Evolutionary conservation across 768 basidiomycete species (phyloP).

Genomic region (Royoungia palumana): DNA sequence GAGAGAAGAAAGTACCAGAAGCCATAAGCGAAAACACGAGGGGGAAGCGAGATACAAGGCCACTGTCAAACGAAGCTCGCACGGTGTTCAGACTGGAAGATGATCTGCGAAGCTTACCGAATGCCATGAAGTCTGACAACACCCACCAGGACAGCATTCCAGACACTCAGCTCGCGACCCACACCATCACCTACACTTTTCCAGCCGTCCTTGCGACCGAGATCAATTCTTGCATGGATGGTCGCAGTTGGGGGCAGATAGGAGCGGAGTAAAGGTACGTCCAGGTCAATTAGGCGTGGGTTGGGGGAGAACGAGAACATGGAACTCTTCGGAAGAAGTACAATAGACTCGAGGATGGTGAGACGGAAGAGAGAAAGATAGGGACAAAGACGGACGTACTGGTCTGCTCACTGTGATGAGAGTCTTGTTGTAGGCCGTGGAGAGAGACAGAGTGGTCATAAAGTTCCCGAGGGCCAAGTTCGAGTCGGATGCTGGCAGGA

Average conservation of each 20-base stretch:
- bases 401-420: conserved; percentile 59
- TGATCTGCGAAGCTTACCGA: conserved; percentile 44
- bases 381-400: conserved; percentile 40
- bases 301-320: conserved; percentile 36
- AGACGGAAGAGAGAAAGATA: background rate
- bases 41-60: conserved; percentile 69
- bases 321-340: conserved; percentile 37
- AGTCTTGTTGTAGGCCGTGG: conserved; percentile 59
- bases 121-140: conserved; percentile 63
- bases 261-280: conserved; percentile 55
- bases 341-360: conserved; percentile 50
- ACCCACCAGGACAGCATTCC: conserved; percentile 59
- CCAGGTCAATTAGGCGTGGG: conserved; percentile 43
- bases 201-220: conserved; percentile 77
- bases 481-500: conserved; percentile 60
- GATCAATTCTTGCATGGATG: conserved; percentile 57
- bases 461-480: conserved; percentile 82
- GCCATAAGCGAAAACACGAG: conserved; percentile 49
- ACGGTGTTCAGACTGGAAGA: too few relatives aligned
- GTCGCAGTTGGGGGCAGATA: conserved; percentile 47
- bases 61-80: conserved; percentile 38
- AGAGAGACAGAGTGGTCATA: conserved; percentile 67
- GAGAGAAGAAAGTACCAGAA: conserved; percentile 43
- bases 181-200: conserved; percentile 62
- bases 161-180: conserved; percentile 70